These are phyloP conservation scores for Phytophthora aleatoria DNA, from an alignment of 352 stramenopile species.

Conservation along the genomic window DNA sequence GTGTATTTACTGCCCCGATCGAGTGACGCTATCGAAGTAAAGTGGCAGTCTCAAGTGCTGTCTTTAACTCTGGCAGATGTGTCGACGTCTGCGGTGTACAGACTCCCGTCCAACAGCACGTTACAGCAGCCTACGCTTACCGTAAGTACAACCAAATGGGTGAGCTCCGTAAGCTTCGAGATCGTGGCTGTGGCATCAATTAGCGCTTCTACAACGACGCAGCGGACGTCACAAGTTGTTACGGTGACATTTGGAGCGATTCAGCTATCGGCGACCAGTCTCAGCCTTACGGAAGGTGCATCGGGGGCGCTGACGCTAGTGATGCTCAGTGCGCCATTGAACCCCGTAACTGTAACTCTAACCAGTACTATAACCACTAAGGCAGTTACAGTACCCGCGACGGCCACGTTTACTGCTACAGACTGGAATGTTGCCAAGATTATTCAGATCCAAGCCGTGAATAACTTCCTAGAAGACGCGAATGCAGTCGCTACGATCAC, in stretches of 20 bases:
- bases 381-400: slow-evolving; percentile 27
- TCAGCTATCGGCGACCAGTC: slow-evolving; percentile 41
- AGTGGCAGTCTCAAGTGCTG: slow-evolving; percentile 42
- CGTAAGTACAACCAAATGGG: slow-evolving; percentile 32
- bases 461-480: slow-evolving; percentile 61
- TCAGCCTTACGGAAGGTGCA: slow-evolving; percentile 50
- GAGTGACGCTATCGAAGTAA: slow-evolving; percentile 37
- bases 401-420: slow-evolving; percentile 32
- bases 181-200: slow-evolving; percentile 41
- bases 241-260: slow-evolving; percentile 44
- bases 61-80: slow-evolving; percentile 32
- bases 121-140: slow-evolving; percentile 36
- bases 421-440: slow-evolving; percentile 43
- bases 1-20: slow-evolving; percentile 44
- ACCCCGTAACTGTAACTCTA: slow-evolving; percentile 42
- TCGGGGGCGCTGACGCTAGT: slow-evolving; percentile 26
- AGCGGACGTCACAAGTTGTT: slow-evolving; percentile 32
- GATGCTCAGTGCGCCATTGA: slow-evolving; percentile 48
- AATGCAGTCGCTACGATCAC: slow-evolving; percentile 34
- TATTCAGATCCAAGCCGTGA: slow-evolving; percentile 45
- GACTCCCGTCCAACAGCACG: slow-evolving; percentile 32
- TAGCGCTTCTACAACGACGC: slow-evolving; percentile 41
- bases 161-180: slow-evolving; percentile 41
- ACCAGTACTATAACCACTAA: slow-evolving; percentile 35
- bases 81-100: slow-evolving; percentile 40